Percentiles rank a stretch among this genome's conserved stretches.
Evolutionary conservation across 441 rosid genomes (phyloP).

Genomic region (Bruguiera hainesii): DNA sequence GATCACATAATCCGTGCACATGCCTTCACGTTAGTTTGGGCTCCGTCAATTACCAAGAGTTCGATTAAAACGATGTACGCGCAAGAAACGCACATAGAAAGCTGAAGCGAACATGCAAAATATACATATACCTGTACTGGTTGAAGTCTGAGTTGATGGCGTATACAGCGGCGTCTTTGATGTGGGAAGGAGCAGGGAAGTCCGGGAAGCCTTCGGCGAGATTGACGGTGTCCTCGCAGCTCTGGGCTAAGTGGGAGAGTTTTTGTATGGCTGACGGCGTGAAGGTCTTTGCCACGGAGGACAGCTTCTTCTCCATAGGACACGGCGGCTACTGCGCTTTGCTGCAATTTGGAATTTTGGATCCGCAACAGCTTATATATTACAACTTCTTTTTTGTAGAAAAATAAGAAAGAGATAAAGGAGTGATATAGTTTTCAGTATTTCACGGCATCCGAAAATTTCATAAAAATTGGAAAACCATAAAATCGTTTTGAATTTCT

Average conservation of each 20-base stretch:
- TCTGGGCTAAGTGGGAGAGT: background rate
- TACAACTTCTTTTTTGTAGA: no score
- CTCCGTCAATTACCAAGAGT: background rate
- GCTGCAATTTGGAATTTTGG: background rate
- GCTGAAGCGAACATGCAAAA: background rate
- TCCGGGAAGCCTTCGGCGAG: conserved; percentile 22
- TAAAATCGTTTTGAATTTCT: no score
- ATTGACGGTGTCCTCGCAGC: background rate
- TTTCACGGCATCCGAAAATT: no score
- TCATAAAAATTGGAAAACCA: no score
- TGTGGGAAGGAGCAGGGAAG: conserved; percentile 43
- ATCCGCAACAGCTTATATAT: no score
- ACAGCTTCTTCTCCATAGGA: background rate
- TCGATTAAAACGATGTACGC: background rate
- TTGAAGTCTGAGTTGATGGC: conserved; percentile 57
- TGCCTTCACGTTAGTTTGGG: conserved; percentile 23
- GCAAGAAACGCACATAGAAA: background rate
- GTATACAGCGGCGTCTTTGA: conserved; percentile 47
- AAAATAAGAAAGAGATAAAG: no score
- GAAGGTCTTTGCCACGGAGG: background rate
- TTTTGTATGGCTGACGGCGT: background rate
- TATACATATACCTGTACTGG: conserved; percentile 39
- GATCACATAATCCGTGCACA: conserved; percentile 65
- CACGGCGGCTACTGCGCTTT: background rate
- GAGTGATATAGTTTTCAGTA: no score